Conservation (phyloP, 306 rosid species). For the Luffa aegyptiaca region DNA sequence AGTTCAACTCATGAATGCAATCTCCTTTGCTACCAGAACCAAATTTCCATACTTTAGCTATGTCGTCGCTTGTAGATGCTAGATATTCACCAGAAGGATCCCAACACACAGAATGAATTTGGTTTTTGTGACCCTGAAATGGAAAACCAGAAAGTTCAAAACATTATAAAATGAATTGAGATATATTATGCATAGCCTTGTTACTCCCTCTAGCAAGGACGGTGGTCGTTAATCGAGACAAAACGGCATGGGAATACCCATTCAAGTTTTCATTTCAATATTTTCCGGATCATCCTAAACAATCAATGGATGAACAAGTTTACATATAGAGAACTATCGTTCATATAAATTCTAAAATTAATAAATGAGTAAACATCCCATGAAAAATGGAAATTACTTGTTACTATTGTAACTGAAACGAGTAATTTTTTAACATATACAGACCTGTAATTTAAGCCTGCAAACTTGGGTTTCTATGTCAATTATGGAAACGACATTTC, state of each 20-base stretch:
- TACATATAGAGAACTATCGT: not conserved
- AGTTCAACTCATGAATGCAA: slow-evolving; percentile 33
- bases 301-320: not conserved
- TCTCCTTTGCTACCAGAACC: slow-evolving; percentile 40
- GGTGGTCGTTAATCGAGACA: not conserved
- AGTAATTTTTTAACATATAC: not conserved
- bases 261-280: not conserved
- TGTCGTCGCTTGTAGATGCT: slow-evolving; percentile 64
- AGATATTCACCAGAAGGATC: slow-evolving; percentile 51
- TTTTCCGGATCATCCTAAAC: not conserved
- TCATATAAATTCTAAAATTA: not conserved
- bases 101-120: slow-evolving; percentile 61
- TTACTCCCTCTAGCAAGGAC: not conserved
- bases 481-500: slow-evolving; percentile 39
- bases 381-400: not conserved
- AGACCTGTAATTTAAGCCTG: slow-evolving; percentile 46
- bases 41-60: slow-evolving; percentile 52
- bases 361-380: not conserved
- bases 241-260: not conserved
- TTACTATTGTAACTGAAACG: not conserved
- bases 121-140: slow-evolving; percentile 55
- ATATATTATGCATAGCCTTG: not conserved
- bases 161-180: not conserved
- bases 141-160: not conserved
- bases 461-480: slow-evolving; percentile 53